Percentiles rank a stretch among this genome's conserved stretches.
Conservation (phyloP, 139 green algal species). For the Micractinium sp. region DNA sequence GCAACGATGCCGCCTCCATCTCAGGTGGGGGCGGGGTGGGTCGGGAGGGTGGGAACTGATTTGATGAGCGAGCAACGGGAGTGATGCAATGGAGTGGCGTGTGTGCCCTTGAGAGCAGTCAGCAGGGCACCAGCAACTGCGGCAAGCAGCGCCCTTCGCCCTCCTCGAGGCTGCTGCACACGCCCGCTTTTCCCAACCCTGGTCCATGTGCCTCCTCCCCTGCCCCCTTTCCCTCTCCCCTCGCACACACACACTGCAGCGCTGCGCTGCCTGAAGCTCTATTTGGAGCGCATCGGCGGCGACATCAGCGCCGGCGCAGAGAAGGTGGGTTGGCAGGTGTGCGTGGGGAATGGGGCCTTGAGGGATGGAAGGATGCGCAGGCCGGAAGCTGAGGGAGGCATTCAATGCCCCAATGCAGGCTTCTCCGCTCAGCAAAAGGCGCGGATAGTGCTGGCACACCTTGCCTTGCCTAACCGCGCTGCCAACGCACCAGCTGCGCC, state of each 20-base stretch:
- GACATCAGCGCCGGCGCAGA: not conserved
- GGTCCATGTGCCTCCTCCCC: not conserved
- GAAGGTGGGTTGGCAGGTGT: not conserved
- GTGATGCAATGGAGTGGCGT: too few species aligned
- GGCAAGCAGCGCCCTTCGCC: too few species aligned
- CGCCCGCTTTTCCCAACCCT: not conserved
- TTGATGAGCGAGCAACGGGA: too few species aligned
- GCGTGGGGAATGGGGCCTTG: too few species aligned
- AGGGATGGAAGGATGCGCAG: too few species aligned
- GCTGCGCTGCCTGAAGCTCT: constrained; percentile 45
- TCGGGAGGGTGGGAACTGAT: too few species aligned
- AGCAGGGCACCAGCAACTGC: too few species aligned
- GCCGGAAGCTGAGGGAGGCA: too few species aligned
- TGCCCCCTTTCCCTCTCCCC: not conserved
- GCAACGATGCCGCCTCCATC: constrained; percentile 37
- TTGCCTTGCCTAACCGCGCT: not conserved
- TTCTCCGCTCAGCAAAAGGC: too few species aligned
- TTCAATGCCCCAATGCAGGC: too few species aligned
- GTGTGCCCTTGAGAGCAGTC: too few species aligned
- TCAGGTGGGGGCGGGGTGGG: not conserved
- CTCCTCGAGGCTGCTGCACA: not conserved
- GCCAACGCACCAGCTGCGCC: not conserved
- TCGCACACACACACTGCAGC: constrained; percentile 15
- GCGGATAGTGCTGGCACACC: too few species aligned
- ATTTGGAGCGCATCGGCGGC: constrained; percentile 37